phyloP scores from a whole-genome alignment of 1,284 basidiomycete species.

The Kwoniella shivajii region DNA sequence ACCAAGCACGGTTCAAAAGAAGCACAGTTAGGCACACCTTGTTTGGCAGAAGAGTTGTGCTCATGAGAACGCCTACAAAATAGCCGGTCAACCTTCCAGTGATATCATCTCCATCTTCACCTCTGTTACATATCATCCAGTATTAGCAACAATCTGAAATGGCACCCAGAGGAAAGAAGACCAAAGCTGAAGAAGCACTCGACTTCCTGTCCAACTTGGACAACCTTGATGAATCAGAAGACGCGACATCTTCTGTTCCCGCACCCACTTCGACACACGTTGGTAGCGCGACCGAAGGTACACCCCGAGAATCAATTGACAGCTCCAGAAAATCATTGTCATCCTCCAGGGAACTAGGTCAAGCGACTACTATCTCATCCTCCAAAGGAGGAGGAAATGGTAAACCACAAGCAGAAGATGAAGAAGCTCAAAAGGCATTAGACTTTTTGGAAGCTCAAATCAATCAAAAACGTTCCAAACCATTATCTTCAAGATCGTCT shows the following conservation, averaged over 20 bases:
- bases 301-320: slow-evolving; percentile 24
- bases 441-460: slow-evolving; percentile 89
- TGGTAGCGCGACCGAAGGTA: not conserved
- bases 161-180: slow-evolving; percentile 55
- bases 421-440: slow-evolving; percentile 61
- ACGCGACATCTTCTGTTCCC: not conserved
- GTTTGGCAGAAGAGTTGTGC: no score
- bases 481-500: slow-evolving; percentile 33
- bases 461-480: slow-evolving; percentile 67
- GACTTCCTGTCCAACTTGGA: slow-evolving; percentile 89
- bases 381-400: slow-evolving; percentile 20
- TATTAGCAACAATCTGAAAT: slow-evolving; percentile 25
- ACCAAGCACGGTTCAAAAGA: no score
- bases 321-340: slow-evolving; percentile 14
- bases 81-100: no score
- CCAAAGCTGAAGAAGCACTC: slow-evolving; percentile 84
- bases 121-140: no score
- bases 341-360: slow-evolving; percentile 4
- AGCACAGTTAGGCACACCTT: no score
- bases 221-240: slow-evolving; percentile 60
- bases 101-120: no score
- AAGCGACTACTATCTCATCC: no score
- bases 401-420: slow-evolving; percentile 63
- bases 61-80: no score
- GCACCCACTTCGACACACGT: not conserved